Evolutionary conservation across 306 rosid genomes (phyloP), one percentile per base, ranked within the genome.

Genomic region (Acacia acuminata): DNA sequence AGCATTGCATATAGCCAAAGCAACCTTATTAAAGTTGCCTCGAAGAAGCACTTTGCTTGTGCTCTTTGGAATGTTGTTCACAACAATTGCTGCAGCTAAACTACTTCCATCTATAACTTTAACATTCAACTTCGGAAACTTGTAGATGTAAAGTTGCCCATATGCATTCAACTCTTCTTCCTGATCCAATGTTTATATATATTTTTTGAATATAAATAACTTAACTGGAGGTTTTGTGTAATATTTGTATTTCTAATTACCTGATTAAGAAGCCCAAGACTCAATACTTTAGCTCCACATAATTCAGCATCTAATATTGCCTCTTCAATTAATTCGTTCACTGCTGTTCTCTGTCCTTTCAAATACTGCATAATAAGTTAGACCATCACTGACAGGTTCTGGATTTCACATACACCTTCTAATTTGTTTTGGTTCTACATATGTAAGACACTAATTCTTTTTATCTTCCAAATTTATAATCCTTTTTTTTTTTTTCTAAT

Each of bases 41-140:
- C 86, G 77, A 3, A 93, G 86, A 25, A 91, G 68, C 13, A 93
- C 92, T 71, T 89, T 89, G 42, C 80, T 85, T 24, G 94, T 84
- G 30, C 79, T 88, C 79, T 85, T 82, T 8, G 94, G 97, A 75
- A 89, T 85, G 73, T 30, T 88, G 79, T 88, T 89, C 5, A 89
- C 78, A 3, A 88, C 76, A n/a, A 84, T 71, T 30, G 86, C 91
- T 24, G 81, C 91, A 12, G 87, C 90, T 5, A 89, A 81, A 77
- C 88, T 84, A 45, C 90, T 87, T 10, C 94, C 92, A 78, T 91
- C 92, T 24, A 91, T 91, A 69, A 91, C 50, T 76, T 77, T 89
- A 6, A 89, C 48, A 32, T 79, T 87, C 58, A 89, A 60, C 25
- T 47, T 47, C 13, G 17, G 53, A 47, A 85, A 58, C 76, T 76